These are phyloP conservation scores for Rubus parviflorus DNA, from an alignment of 306 rosid genomes.

Conservation along the genomic window DNA sequence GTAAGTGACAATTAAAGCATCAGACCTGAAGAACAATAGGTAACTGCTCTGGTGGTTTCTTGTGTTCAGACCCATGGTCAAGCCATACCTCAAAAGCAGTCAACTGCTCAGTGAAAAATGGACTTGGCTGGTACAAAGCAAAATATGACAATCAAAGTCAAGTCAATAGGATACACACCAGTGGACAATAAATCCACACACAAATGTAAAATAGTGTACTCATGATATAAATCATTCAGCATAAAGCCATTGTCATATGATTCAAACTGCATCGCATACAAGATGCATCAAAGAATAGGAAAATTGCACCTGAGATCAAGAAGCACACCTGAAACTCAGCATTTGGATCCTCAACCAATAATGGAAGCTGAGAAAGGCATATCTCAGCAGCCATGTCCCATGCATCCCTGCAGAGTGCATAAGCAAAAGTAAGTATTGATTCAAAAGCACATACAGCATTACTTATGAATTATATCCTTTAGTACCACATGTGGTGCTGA, in stretches of 20 bases:
- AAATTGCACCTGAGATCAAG: neutral
- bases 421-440: constrained; percentile 23
- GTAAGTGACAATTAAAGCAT: constrained; percentile 20
- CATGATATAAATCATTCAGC: neutral
- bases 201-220: neutral
- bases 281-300: neutral
- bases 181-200: neutral
- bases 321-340: constrained; percentile 77
- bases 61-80: constrained; percentile 94
- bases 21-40: constrained; percentile 98
- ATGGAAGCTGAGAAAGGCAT: constrained; percentile 97
- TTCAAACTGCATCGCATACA: neutral
- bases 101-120: constrained; percentile 94
- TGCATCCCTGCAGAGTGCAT: constrained; percentile 80
- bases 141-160: neutral
- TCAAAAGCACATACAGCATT: constrained; percentile 13
- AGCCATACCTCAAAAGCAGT: constrained; percentile 99
- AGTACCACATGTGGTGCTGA: constrained; percentile 99
- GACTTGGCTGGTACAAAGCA: constrained; percentile 68
- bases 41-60: constrained; percentile 99
- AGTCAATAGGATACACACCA: neutral
- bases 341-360: constrained; percentile 76
- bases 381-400: constrained; percentile 99
- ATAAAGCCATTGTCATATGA: neutral
- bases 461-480: constrained; percentile 29